These are phyloP conservation scores for Cercospora zeae-maydis DNA, from an alignment of 2,329 filamentous ascomycete species.

Conservation along the genomic window DNA sequence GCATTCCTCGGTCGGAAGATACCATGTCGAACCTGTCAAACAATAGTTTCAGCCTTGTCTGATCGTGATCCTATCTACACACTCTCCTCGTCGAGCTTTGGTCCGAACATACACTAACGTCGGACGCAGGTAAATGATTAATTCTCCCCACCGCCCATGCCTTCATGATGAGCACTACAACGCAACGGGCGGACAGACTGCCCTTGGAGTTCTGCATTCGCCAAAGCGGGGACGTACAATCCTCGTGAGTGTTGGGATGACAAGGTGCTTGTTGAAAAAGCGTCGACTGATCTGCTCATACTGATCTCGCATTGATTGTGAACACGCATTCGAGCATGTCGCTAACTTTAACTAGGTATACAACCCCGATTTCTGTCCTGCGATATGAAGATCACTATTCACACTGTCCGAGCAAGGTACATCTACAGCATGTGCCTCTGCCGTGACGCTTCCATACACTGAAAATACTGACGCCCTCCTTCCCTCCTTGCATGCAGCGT, in stretches of 20 bases:
- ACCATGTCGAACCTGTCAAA: conserved; percentile 60
- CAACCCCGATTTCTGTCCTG: not conserved
- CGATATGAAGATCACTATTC: conserved; percentile 65
- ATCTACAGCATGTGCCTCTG: conserved; percentile 47
- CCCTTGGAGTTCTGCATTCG: conserved; percentile 51
- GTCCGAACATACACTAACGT: conserved; percentile 33
- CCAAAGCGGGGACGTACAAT: conserved; percentile 61
- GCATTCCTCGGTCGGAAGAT: conserved; percentile 66
- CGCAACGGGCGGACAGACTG: conserved; percentile 67
- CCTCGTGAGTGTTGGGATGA: conserved; percentile 53
- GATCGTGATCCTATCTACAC: conserved; percentile 39
- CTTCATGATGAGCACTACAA: conserved; percentile 61
- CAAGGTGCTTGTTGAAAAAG: conserved; percentile 65
- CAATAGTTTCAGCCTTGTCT: conserved; percentile 70
- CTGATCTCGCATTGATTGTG: not conserved
- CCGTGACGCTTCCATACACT: conserved; percentile 55
- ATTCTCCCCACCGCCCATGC: conserved; percentile 27
- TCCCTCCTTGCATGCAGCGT: not conserved
- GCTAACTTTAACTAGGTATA: conserved; percentile 26
- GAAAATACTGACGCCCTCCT: conserved; percentile 58
- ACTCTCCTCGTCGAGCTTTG: conserved; percentile 19
- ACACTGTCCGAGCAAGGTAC: conserved; percentile 64
- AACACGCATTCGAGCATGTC: not conserved
- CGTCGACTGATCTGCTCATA: conserved; percentile 57
- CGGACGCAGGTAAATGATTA: conserved; percentile 22